Evolutionary conservation across 345 rosid species (phyloP), one percentile per base, ranked within the genome.

Genomic region (Populus nigra): DNA sequence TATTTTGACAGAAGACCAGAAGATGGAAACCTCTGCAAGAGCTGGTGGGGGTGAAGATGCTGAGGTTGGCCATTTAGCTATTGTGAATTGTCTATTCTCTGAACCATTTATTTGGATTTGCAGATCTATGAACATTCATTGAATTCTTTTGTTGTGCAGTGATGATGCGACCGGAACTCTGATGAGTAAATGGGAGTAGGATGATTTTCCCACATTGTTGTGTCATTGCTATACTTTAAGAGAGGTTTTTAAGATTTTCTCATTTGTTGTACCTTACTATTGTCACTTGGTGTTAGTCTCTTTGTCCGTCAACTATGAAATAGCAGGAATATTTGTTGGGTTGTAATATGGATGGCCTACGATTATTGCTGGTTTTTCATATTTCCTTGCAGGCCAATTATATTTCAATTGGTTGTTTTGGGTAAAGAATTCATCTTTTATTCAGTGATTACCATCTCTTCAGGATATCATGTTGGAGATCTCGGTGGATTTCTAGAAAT

Each of bases 11-110:
- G 82, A 74, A 69, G 78, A 79, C 68, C 71, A 73, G 41, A 74
- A 59, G 72, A 69, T 79, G 74, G 78, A 74, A 79, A 74, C 27
- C 49, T 68, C 78, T n/a, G 69, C 65, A 11, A 74, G 17, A 74
- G 59, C 65, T 38, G 55, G 80, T 5, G 77, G 77, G 2, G 71
- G 71, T 1, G 71, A 74, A 59, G 82, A 73, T 68, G 78, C 70
- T 3, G 82, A 79, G 82, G 82, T 79, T 38, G 29, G 70, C 27
- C 65, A 29, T 23, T 79, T 39, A 15, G 53, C 63, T 15, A 18
- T 29, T 50, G 17, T 33, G 22, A 41, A 41, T 10, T 67, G 29
- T 53, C 27, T 23, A 8, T 27, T 66, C 3, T 13, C 7, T 17
- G 31, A 25, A 78, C 2, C 0, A 38, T 57, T 65, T 49, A 23